Evolutionary conservation across 1,139 yeast species (phyloP), one percentile per base, ranked within the genome.

Genomic region (Saccharomyces pastorianus): DNA sequence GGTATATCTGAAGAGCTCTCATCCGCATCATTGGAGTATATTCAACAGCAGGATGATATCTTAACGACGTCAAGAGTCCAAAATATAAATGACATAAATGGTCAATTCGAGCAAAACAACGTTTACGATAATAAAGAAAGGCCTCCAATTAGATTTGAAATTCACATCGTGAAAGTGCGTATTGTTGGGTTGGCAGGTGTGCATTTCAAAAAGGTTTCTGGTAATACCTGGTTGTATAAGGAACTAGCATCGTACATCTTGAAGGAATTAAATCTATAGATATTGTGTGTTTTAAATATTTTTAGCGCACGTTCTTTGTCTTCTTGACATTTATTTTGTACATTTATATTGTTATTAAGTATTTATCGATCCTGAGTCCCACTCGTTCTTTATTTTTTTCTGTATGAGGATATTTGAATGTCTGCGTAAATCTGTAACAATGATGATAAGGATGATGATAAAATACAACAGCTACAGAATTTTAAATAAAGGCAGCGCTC

Each of bases 161-260:
- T 91, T 59, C 93, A 88, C 70, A 85, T 91, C 60, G 98, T 91
- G 50, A 89, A 17, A 17, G 20, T 17, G 20, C 20, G 20, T 17
- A 17, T 17, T 17, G 20, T 17, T 17, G 20, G 20, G n/a, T 76
- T 91, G 59, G 91, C 88, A 62, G 98, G 98, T 69, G 93, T 91
- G 55, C 97, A 91, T 70, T 90, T 91, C 75, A 91, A 91, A 76
- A 91, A 91, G 69, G 79, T 91, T 50, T 79, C 87, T 58, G 98
- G 98, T 64, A 91, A 91, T 68, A 88, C 96, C 2, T 91, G 98
- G 98, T 82, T 86, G 71, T 91, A 90, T 73, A 91, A 91, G 74
- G 84, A 90, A 9, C 76, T 91, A 68, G 97, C 97, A 2, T 84
- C 93, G 58, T 91, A 85, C 69, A 85, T 91, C 49, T 78, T 91